Evolutionary conservation across 805 yeast genomes (phyloP).

Genomic region (Scheffersomyces lignosus): DNA sequence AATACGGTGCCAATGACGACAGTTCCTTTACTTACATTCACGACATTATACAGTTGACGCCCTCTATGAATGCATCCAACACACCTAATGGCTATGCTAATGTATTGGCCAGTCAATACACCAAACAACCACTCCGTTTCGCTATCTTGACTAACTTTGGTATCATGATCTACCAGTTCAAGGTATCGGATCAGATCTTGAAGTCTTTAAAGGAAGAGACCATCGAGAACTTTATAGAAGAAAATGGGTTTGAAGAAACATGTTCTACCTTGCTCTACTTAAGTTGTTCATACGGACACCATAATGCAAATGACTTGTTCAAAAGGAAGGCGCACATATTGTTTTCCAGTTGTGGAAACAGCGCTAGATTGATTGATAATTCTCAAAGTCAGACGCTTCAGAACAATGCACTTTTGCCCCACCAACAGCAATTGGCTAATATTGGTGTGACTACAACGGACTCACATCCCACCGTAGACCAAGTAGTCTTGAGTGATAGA

Average conservation of each 20-base stretch:
- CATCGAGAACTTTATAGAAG: slow-evolving; percentile 65
- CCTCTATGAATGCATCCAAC: slow-evolving; percentile 67
- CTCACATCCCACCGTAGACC: slow-evolving; percentile 51
- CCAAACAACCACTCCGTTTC: slow-evolving; percentile 61
- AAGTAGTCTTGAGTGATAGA: slow-evolving; percentile 87
- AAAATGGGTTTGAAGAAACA: slow-evolving; percentile 86
- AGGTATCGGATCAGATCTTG: slow-evolving; percentile 78
- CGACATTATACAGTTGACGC: slow-evolving; percentile 70
- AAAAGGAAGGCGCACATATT: slow-evolving; percentile 50
- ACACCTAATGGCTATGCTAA: slow-evolving; percentile 84
- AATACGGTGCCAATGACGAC: slow-evolving; percentile 21
- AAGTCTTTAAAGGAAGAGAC: slow-evolving; percentile 66
- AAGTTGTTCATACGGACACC: slow-evolving; percentile 66
- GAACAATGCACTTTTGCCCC: slow-evolving; percentile 1
- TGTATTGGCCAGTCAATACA: slow-evolving; percentile 83
- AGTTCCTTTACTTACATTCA: slow-evolving; percentile 48
- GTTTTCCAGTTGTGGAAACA: slow-evolving; percentile 55
- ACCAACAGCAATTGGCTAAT: slow-evolving; percentile 15
- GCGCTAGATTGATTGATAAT: slow-evolving; percentile 40
- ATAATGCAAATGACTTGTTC: slow-evolving; percentile 48
- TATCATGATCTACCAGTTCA: slow-evolving; percentile 70
- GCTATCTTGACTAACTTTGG: slow-evolving; percentile 84
- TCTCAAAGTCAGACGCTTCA: slow-evolving; percentile 6
- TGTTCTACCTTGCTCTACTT: slow-evolving; percentile 86
- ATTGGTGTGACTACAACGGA: slow-evolving; percentile 18